Percentiles rank a stretch among this genome's conserved stretches.
phyloP scores from a whole-genome alignment of 2,329 filamentous ascomycete genomes.

The Scytalidium lignicola region DNA sequence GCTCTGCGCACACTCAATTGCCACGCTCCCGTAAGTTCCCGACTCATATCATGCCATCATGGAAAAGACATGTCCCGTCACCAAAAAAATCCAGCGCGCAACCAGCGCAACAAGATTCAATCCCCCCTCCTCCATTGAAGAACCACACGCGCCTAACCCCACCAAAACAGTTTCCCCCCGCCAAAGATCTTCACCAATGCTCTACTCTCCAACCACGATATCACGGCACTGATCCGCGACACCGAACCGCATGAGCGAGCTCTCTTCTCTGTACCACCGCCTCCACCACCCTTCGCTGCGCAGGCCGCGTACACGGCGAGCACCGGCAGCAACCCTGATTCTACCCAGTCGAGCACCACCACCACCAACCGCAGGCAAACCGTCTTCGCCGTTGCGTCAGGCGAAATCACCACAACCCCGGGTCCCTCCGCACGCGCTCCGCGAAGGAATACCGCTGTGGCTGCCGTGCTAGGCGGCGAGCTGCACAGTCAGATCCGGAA shows the following conservation, averaged over 20 bases:
- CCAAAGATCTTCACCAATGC: slow-evolving; percentile 97
- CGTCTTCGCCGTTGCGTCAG: slow-evolving; percentile 60
- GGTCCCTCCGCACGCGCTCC: slow-evolving; percentile 44
- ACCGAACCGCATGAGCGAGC: slow-evolving; percentile 93
- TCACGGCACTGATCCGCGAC: slow-evolving; percentile 89
- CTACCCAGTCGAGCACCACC: slow-evolving; percentile 21
- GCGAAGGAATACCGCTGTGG: slow-evolving; percentile 75
- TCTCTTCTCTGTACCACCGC: slow-evolving; percentile 83
- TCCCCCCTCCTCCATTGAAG: neutral
- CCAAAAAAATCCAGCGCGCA: neutral
- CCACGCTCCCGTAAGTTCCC: slow-evolving; percentile 61
- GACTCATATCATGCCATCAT: neutral
- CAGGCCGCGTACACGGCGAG: slow-evolving; percentile 32
- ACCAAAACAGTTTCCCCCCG: slow-evolving; percentile 64
- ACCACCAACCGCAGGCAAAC: slow-evolving; percentile 46
- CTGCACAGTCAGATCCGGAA: slow-evolving; percentile 74
- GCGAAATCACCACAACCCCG: slow-evolving; percentile 53
- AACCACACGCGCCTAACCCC: slow-evolving; percentile 12
- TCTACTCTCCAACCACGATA: slow-evolving; percentile 81
- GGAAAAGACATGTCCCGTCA: neutral
- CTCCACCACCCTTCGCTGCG: slow-evolving; percentile 32
- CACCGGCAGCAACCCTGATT: slow-evolving; percentile 41
- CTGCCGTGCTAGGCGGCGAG: slow-evolving; percentile 81
- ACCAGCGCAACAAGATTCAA: neutral
- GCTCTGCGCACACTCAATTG: slow-evolving; percentile 70